These are phyloP conservation scores for Peniophora sp. DNA, from an alignment of 1,284 basidiomycete genomes.

Conservation along the genomic window DNA sequence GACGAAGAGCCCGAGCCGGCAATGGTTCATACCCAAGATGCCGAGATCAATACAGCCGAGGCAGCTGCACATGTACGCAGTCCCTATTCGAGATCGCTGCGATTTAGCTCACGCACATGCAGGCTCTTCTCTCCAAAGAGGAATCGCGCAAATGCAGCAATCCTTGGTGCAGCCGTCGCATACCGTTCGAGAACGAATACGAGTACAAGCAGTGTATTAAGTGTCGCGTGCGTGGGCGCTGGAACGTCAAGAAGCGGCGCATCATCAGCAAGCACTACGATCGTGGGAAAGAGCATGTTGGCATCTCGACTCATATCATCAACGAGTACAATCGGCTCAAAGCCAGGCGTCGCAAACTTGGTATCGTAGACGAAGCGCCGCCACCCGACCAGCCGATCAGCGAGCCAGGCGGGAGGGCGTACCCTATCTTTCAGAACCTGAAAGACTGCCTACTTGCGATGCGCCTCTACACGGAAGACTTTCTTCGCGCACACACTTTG, in stretches of 20 bases:
- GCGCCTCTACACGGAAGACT: background rate
- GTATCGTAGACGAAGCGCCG: background rate
- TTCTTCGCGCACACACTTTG: background rate
- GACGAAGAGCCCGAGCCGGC: background rate
- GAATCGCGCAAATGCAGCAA: background rate
- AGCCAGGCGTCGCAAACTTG: background rate
- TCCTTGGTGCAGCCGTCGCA: background rate
- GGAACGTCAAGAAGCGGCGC: background rate
- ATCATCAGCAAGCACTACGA: background rate
- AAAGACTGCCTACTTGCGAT: background rate
- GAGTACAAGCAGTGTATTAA: background rate
- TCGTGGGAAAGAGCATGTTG: background rate
- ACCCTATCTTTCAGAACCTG: background rate
- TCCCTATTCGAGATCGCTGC: background rate
- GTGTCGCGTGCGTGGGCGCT: background rate
- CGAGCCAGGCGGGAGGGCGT: background rate
- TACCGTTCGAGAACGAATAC: background rate
- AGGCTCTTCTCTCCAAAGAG: background rate
- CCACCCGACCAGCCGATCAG: background rate
- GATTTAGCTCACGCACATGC: background rate
- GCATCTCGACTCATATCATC: background rate
- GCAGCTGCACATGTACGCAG: background rate
- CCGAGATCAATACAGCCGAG: background rate
- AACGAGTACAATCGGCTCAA: background rate
- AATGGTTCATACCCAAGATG: no score